A percentile compares a stretch with the other conserved stretches of the same genome.
Evolutionary conservation across 352 stramenopile species (phyloP).

Genomic region (Pythium rhizo-oryzae): DNA sequence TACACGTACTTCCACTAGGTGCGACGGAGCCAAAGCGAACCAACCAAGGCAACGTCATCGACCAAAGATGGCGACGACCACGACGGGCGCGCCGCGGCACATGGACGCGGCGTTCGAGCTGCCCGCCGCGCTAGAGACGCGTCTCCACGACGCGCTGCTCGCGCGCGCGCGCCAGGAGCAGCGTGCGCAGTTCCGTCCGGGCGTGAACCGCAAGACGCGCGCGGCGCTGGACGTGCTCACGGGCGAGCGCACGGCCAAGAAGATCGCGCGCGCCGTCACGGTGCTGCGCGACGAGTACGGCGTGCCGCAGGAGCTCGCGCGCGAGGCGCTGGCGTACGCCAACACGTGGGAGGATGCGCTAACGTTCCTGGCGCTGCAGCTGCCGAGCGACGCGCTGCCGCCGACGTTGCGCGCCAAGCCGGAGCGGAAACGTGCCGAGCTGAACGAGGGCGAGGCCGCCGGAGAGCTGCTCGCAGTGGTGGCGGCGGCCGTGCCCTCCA

Average conservation of each 20-base stretch:
- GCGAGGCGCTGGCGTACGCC: slow-evolving; percentile 55
- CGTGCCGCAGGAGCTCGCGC: slow-evolving; percentile 30
- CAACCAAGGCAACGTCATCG: not conserved
- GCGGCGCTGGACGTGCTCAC: slow-evolving; percentile 44
- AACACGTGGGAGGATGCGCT: slow-evolving; percentile 76
- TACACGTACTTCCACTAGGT: slow-evolving; percentile 9
- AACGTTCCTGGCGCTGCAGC: slow-evolving; percentile 60
- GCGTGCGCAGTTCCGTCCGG: slow-evolving; percentile 50
- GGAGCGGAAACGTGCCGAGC: not conserved
- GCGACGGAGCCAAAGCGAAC: not conserved
- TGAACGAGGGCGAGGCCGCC: slow-evolving; percentile 10
- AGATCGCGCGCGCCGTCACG: slow-evolving; percentile 48
- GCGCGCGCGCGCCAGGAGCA: slow-evolving; percentile 27
- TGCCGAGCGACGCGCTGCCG: slow-evolving; percentile 59
- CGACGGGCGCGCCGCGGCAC: not conserved
- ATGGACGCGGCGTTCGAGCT: slow-evolving; percentile 62
- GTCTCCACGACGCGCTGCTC: slow-evolving; percentile 51
- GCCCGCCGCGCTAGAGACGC: slow-evolving; percentile 49
- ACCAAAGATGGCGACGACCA: not conserved
- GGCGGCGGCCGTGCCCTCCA: not conserved
- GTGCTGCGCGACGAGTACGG: slow-evolving; percentile 58
- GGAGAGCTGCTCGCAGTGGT: slow-evolving; percentile 43
- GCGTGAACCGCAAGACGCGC: slow-evolving; percentile 36
- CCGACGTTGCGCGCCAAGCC: slow-evolving; percentile 40
- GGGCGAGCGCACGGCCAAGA: slow-evolving; percentile 56